Base-by-base conservation (phyloP, 2,329 filamentous ascomycete genomes). In the Stemphylium vesicarium region DNA sequence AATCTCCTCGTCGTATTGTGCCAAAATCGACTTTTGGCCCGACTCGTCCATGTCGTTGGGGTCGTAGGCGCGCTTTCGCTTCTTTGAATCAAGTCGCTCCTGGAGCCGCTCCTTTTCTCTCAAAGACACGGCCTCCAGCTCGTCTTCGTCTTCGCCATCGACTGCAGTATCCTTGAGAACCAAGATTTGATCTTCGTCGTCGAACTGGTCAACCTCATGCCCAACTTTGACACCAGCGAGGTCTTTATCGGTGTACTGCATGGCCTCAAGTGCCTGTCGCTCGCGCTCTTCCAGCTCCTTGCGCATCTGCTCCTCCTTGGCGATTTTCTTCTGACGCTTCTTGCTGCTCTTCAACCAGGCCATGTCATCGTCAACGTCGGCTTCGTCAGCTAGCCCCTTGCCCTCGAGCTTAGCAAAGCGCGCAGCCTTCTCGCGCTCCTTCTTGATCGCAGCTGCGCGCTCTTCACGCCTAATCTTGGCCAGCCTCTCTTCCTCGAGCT, bases 1-100 rank as follows among this genome's bases (percentile, higher is more conserved):
- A 48, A 97, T 96, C 70, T 96, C 94, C 61, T 98, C 95, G 66
- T 98, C 95, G 70, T 99, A 99, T 65, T 99, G 94, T 12, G 90
- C 86, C 37, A 99, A 79, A 20, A 99, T 87, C 5, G 84, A 84
- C 15, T 83, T 83, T 53, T 88, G 81, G 11, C 84, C 88, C 24
- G 87, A 83, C 39, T 89, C 81, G 40, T 81, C 88, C 31, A 88
- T 80, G 53, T 88, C 87, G 57, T 91, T 88, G 0, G 94, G 93
- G 66, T 99, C 91, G 75, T 99, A 99, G 1, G 87, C 88, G 0
- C 89, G 88, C 71, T 89, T 91, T 75, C 92, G 92, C 82, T 96
- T 97, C 80, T 98, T 96, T 36, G 93, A 78, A 37, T 95, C 88
- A 11, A 97, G 79, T 64, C 85, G 88, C 67, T 97, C 91, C 39